Base-by-base conservation (phyloP, 352 stramenopile species). In the Phytophthora niederhauseri region DNA sequence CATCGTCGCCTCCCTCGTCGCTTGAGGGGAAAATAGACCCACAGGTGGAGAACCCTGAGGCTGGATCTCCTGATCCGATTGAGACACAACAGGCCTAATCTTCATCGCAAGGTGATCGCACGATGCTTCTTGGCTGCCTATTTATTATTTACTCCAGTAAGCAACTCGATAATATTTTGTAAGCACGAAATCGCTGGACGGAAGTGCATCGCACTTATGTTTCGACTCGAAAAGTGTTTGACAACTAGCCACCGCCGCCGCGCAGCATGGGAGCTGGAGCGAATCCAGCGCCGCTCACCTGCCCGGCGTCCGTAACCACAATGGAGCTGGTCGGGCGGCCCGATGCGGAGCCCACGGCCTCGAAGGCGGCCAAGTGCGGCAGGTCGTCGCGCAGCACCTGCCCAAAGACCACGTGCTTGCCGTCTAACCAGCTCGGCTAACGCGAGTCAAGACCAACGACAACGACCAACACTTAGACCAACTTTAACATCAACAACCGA, bases 401-500 rank as follows among this genome's bases (percentile, higher is more conserved):
- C 11, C 98, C 98, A 71, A 99, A 99, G 17, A 99, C 97, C 38
- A 99, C 97, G 86, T 99, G 98, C 81, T 99, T 99, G 43, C 95
- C 94, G 80, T 99, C 96, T 53, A 99, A 89, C 84, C 87, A 94
- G 64, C 83, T 91, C 2, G 69, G 71, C 83, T 91, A 20, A 14
- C 0, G 4, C 34, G 34, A 41, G 9, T 9, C 34, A 41, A 31
- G 28, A 9, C 0, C 17, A 41, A 15, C 34, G 34, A 17, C 45
- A 54, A 17, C 28, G 59, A 80, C 46, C 73, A 76, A 26, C 64
- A 64, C 45, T 72, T 51, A 43, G 30, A n/a, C 22, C 6, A 71
- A 61, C 57, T 71, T 66, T 51, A 67, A 72, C 57, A 31, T 49
- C 12, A 22, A n/a, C 28, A 26, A n/a, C n/a, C n/a, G n/a, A n/a